These are phyloP conservation scores for Gossypioides kirkii DNA, from an alignment of 345 rosid species.

Conservation along the genomic window DNA sequence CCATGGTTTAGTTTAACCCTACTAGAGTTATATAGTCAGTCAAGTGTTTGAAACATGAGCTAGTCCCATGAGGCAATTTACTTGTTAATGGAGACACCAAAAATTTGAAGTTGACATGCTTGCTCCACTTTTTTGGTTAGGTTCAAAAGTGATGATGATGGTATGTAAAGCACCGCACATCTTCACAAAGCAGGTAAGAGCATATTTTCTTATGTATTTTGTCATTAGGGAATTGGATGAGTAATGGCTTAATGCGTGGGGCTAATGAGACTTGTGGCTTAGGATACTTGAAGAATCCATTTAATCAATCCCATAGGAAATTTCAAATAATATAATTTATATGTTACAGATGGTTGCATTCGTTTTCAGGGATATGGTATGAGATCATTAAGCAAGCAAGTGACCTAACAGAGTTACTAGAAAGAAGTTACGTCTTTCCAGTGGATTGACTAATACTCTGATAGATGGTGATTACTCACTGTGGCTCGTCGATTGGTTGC, in stretches of 20 bases:
- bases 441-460: background rate
- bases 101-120: slow-evolving; percentile 40
- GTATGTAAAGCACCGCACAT: slow-evolving; percentile 22
- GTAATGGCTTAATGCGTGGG: slow-evolving; percentile 14
- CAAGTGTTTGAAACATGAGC: background rate
- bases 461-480: slow-evolving; percentile 29
- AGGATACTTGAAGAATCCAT: slow-evolving; percentile 18
- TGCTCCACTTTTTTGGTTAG: slow-evolving; percentile 36
- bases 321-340: background rate
- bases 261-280: slow-evolving; percentile 14
- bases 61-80: slow-evolving; percentile 15
- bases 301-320: background rate
- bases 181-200: slow-evolving; percentile 19
- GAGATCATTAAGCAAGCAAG: background rate
- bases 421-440: slow-evolving; percentile 9
- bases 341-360: slow-evolving; percentile 4
- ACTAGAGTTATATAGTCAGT: background rate
- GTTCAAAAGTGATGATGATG: slow-evolving; percentile 27
- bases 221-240: slow-evolving; percentile 22
- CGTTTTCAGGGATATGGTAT: background rate
- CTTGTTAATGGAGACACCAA: slow-evolving; percentile 30
- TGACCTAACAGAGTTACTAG: slow-evolving; percentile 14
- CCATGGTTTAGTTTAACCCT: slow-evolving; percentile 14
- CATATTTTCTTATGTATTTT: slow-evolving; percentile 12
- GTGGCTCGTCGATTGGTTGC: slow-evolving; percentile 35